Percentiles rank a stretch among this genome's conserved stretches.
phyloP scores from a whole-genome alignment of 2,329 filamentous ascomycete species.

The Fonsecaea pedrosoi region DNA sequence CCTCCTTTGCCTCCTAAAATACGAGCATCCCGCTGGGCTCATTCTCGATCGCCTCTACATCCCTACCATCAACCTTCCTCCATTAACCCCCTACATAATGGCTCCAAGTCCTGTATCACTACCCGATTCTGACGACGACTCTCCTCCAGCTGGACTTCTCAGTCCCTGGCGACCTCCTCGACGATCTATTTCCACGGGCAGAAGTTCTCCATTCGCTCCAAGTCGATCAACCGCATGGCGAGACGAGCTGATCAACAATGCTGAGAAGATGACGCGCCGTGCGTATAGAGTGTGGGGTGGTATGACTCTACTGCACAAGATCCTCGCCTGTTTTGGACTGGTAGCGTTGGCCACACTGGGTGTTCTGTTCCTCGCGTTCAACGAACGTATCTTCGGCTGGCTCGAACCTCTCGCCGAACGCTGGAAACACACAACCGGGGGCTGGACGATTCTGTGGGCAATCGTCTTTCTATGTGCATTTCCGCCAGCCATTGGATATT shows the following conservation, averaged over 20 bases:
- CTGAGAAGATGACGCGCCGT: slow-evolving; percentile 46
- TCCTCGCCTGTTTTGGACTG: slow-evolving; percentile 61
- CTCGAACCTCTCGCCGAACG: slow-evolving; percentile 74
- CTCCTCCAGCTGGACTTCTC: slow-evolving; percentile 44
- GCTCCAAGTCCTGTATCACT: slow-evolving; percentile 30
- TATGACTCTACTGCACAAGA: slow-evolving; percentile 64
- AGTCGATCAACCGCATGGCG: slow-evolving; percentile 45
- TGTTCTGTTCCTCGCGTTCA: slow-evolving; percentile 77
- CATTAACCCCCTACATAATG: slow-evolving; percentile 19
- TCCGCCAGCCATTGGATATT: slow-evolving; percentile 87
- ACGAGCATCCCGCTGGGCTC: background rate
- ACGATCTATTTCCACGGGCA: slow-evolving; percentile 44
- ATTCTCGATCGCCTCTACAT: background rate
- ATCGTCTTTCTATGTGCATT: slow-evolving; percentile 79
- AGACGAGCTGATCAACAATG: slow-evolving; percentile 49
- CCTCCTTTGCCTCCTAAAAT: background rate
- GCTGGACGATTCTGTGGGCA: slow-evolving; percentile 76
- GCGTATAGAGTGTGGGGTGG: slow-evolving; percentile 46
- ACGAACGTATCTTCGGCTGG: slow-evolving; percentile 77
- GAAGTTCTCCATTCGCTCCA: slow-evolving; percentile 49
- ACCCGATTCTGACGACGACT: slow-evolving; percentile 40
- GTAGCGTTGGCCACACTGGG: slow-evolving; percentile 62
- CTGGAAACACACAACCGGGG: slow-evolving; percentile 76
- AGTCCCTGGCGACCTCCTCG: slow-evolving; percentile 61
- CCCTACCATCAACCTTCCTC: slow-evolving; percentile 2